These are phyloP conservation scores for Monascus purpureus DNA, from an alignment of 495 filamentous ascomycete species.

Conservation along the genomic window DNA sequence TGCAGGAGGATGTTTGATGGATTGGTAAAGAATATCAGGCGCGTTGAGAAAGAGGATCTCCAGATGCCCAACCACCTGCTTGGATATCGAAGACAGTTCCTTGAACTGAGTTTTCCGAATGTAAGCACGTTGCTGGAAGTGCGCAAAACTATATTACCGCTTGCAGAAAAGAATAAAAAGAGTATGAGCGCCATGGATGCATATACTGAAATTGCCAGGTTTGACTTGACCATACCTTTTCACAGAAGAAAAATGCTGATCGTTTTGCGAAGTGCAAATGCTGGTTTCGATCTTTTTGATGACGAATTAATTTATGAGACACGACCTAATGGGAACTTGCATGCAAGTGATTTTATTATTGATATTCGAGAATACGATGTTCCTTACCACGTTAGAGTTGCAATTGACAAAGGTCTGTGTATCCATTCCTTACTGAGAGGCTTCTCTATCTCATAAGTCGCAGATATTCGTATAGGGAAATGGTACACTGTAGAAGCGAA, in stretches of 20 bases:
- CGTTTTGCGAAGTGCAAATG: slow-evolving; percentile 46
- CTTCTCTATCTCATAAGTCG: slow-evolving; percentile 5
- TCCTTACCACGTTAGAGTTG: slow-evolving; percentile 96
- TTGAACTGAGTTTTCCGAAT: slow-evolving; percentile 77
- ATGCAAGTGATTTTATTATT: slow-evolving; percentile 94
- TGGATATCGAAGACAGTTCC: slow-evolving; percentile 74
- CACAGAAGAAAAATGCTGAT: slow-evolving; percentile 11
- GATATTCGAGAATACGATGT: slow-evolving; percentile 99
- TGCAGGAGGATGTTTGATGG: slow-evolving; percentile 73
- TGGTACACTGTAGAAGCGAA: slow-evolving; percentile 96
- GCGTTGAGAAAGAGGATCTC: slow-evolving; percentile 84
- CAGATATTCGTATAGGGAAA: slow-evolving; percentile 88
- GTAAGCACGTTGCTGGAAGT: slow-evolving; percentile 73
- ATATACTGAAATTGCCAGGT: slow-evolving; percentile 92
- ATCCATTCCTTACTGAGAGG: background rate
- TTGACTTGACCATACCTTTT: slow-evolving; percentile 13
- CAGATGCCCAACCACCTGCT: slow-evolving; percentile 93
- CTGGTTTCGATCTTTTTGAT: slow-evolving; percentile 93
- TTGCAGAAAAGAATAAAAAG: slow-evolving; percentile 94
- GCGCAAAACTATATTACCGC: slow-evolving; percentile 66
- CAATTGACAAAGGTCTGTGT: slow-evolving; percentile 75
- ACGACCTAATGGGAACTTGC: slow-evolving; percentile 67
- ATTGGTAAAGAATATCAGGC: slow-evolving; percentile 60
- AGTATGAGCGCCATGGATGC: slow-evolving; percentile 93
- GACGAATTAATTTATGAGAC: slow-evolving; percentile 72